A percentile compares a stretch with the other conserved stretches of the same genome.
These are phyloP conservation scores for Sugiyamaella castrensis DNA, from an alignment of 1,139 yeast species.

Conservation along the genomic window DNA sequence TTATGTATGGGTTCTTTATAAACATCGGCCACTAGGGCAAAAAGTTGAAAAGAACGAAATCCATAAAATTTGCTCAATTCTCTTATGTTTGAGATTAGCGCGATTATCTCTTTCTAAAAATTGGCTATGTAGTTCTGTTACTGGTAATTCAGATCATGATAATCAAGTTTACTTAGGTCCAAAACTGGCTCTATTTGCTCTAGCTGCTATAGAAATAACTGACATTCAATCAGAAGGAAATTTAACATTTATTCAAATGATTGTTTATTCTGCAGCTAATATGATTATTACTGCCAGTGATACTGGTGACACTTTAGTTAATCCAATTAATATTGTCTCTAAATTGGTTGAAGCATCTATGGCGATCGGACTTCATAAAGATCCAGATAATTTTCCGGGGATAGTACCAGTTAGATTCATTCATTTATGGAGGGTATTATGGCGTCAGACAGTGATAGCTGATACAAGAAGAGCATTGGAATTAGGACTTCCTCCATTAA, in stretches of 20 bases:
- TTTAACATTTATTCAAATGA: slow-evolving; percentile 21
- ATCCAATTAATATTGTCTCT: slow-evolving; percentile 12
- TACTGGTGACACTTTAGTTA: slow-evolving; percentile 15
- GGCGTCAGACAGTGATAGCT: slow-evolving; percentile 24
- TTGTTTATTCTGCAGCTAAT: slow-evolving; percentile 17
- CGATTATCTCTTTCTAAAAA: slow-evolving; percentile 14
- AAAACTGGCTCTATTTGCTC: slow-evolving; percentile 13
- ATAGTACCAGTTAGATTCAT: slow-evolving; percentile 15
- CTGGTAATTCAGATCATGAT: slow-evolving; percentile 15
- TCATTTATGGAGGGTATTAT: slow-evolving; percentile 22
- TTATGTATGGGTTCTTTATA: slow-evolving; percentile 17
- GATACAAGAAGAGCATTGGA: slow-evolving; percentile 22
- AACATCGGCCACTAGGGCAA: slow-evolving; percentile 13
- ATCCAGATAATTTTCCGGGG: slow-evolving; percentile 20
- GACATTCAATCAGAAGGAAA: slow-evolving; percentile 20
- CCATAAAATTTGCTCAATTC: slow-evolving; percentile 24
- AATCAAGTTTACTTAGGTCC: slow-evolving; percentile 16
- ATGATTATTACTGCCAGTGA: slow-evolving; percentile 18
- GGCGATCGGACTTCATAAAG: slow-evolving; percentile 26
- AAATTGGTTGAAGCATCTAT: slow-evolving; percentile 20
- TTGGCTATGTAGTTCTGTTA: slow-evolving; percentile 14
- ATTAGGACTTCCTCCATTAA: slow-evolving; percentile 19
- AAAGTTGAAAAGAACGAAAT: slow-evolving; percentile 18
- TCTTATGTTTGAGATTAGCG: slow-evolving; percentile 21
- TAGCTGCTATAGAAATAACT: slow-evolving; percentile 17